Evolutionary conservation across 768 basidiomycete genomes (phyloP).

Genomic region (Suillus lakei): DNA sequence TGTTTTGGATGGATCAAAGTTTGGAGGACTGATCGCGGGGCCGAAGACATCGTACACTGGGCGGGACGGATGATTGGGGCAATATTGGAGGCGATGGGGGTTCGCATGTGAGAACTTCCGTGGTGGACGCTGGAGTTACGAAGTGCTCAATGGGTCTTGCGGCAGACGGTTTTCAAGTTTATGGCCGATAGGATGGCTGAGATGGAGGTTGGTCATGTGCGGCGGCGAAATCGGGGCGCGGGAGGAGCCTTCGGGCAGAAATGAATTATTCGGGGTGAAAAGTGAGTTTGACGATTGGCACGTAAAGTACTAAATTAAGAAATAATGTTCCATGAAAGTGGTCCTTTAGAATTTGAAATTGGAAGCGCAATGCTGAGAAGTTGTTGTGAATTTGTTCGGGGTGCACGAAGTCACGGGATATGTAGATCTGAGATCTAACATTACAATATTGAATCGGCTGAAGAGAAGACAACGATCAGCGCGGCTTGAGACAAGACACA

Average conservation of each 20-base stretch:
- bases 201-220: not conserved
- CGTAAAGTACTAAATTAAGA: conserved; percentile 16
- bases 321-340: conserved; percentile 11
- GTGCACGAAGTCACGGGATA: conserved; percentile 28
- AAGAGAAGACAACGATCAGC: conserved; percentile 12
- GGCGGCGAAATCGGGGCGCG: not conserved
- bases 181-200: not conserved
- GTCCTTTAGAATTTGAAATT: conserved; percentile 33
- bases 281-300: conserved; percentile 12
- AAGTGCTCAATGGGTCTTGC: not conserved
- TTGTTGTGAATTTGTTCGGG: too few species aligned
- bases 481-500: conserved; percentile 5
- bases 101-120: conserved; percentile 5
- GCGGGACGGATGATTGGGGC: not conserved
- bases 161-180: not conserved
- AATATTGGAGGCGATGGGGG: not conserved
- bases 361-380: conserved; percentile 26
- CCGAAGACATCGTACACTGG: conserved; percentile 24
- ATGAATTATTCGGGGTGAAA: conserved; percentile 1
- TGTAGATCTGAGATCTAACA: conserved; percentile 23
- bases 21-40: conserved; percentile 25
- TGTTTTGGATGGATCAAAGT: not conserved
- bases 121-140: conserved; percentile 13
- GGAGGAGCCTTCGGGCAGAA: not conserved
- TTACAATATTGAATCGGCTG: not conserved